These are phyloP conservation scores for Phyllosticta capitalensis DNA, from an alignment of 2,329 filamentous ascomycete genomes.

Conservation along the genomic window DNA sequence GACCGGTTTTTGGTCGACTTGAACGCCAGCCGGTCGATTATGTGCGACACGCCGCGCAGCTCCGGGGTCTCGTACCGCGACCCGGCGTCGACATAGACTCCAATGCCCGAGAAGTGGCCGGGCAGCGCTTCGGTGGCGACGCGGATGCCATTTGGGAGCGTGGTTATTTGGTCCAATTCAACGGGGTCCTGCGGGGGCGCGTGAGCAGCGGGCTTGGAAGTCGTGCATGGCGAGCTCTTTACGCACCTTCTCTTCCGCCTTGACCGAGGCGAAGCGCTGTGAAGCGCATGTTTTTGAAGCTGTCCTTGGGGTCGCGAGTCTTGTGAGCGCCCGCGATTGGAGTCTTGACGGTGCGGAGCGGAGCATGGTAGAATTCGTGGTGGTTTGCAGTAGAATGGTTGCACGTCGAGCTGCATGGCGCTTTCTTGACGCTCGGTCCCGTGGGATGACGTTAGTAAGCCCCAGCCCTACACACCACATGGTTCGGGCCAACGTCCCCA, in stretches of 20 bases:
- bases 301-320: background rate
- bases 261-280: constrained; percentile 22
- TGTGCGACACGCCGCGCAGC: constrained; percentile 84
- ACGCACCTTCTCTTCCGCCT: constrained; percentile 27
- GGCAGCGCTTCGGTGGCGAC: constrained; percentile 92
- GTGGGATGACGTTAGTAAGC: constrained; percentile 11
- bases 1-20: constrained; percentile 67
- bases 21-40: constrained; percentile 92
- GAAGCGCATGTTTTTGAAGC: background rate
- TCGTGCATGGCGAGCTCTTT: constrained; percentile 10
- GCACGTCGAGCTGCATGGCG: background rate
- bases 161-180: constrained; percentile 80
- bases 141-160: constrained; percentile 81
- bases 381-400: background rate
- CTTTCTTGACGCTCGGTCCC: constrained; percentile 10
- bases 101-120: constrained; percentile 88
- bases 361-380: constrained; percentile 2
- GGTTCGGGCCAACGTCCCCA: background rate
- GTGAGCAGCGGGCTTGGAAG: background rate
- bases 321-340: constrained; percentile 1
- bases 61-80: constrained; percentile 85
- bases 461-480: background rate
- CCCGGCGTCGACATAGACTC: constrained; percentile 90
- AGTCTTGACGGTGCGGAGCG: constrained; percentile 2
- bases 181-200: constrained; percentile 56